Evolutionary conservation across 2,329 filamentous ascomycete species (phyloP).

Genomic region (Geosmithia putterillii): DNA sequence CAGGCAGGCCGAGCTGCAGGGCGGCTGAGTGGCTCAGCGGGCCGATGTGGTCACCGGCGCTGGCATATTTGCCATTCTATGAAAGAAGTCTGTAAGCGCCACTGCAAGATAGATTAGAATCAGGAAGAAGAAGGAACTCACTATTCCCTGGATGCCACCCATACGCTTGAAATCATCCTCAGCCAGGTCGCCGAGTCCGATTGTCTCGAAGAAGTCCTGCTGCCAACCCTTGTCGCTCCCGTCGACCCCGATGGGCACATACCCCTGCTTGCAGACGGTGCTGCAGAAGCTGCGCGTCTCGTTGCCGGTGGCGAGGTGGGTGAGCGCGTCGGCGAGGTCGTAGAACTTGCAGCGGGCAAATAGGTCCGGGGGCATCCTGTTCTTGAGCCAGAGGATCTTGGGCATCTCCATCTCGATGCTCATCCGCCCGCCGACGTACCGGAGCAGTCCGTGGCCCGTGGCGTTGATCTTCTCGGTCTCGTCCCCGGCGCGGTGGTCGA

Average conservation of each 20-base stretch:
- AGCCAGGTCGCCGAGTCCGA: slow-evolving; percentile 74
- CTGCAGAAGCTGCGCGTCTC: slow-evolving; percentile 92
- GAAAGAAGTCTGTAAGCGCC: not conserved
- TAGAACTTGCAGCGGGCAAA: slow-evolving; percentile 96
- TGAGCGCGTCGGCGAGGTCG: slow-evolving; percentile 84
- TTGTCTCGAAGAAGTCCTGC: slow-evolving; percentile 77
- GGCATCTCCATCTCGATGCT: slow-evolving; percentile 99
- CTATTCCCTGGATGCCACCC: slow-evolving; percentile 89
- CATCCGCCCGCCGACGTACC: slow-evolving; percentile 96
- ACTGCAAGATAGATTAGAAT: not conserved
- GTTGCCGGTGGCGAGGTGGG: slow-evolving; percentile 83
- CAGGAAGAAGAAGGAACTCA: slow-evolving; percentile 38
- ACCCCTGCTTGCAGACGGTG: slow-evolving; percentile 94
- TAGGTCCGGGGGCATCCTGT: slow-evolving; percentile 85
- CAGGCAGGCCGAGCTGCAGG: slow-evolving; percentile 67
- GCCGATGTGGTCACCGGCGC: slow-evolving; percentile 84
- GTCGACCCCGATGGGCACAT: slow-evolving; percentile 91
- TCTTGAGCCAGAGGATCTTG: slow-evolving; percentile 97
- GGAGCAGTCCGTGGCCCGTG: slow-evolving; percentile 81
- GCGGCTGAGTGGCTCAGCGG: slow-evolving; percentile 74
- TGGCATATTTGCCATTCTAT: slow-evolving; percentile 84
- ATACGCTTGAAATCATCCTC: slow-evolving; percentile 86
- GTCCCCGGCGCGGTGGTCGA: slow-evolving; percentile 83
- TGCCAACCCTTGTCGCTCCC: slow-evolving; percentile 98
- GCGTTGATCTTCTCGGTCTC: slow-evolving; percentile 91